Evolutionary conservation across 148 eudicot species (phyloP).

Genomic region (Vaccinium corymbosum): DNA sequence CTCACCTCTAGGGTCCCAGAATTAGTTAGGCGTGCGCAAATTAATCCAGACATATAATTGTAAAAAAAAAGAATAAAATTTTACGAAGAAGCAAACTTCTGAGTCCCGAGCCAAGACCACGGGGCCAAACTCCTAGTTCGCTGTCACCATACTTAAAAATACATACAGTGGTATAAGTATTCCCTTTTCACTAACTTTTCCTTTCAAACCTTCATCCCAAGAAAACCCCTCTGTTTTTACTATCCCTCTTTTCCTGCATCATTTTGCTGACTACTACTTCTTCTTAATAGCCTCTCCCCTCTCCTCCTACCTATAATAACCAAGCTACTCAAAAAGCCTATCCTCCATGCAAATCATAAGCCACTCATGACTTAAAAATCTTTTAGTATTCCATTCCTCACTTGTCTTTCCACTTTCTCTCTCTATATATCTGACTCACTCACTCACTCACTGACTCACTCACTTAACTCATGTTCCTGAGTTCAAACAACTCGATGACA

Average conservation of each 20-base stretch:
- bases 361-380: slow-evolving; percentile 64
- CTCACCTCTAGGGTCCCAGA: too few relatives aligned
- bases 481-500: slow-evolving; percentile 26
- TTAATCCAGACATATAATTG: too few relatives aligned
- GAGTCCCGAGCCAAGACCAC: too few relatives aligned
- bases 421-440: not conserved
- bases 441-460: slow-evolving; percentile 8
- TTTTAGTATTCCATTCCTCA: not conserved
- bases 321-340: slow-evolving; percentile 25
- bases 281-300: not conserved
- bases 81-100: too few relatives aligned
- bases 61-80: too few relatives aligned
- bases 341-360: slow-evolving; percentile 67
- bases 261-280: slow-evolving; percentile 16
- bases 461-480: slow-evolving; percentile 7
- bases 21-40: too few relatives aligned
- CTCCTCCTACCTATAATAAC: too few relatives aligned
- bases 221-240: slow-evolving; percentile 15
- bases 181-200: slow-evolving; percentile 39
- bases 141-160: slow-evolving; percentile 33
- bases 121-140: not conserved
- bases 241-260: slow-evolving; percentile 7
- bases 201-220: slow-evolving; percentile 27
- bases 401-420: not conserved
- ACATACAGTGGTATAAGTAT: slow-evolving; percentile 9